Base-by-base conservation (phyloP, 176 grass and related monocot species). In the Ensete ventricosum region DNA sequence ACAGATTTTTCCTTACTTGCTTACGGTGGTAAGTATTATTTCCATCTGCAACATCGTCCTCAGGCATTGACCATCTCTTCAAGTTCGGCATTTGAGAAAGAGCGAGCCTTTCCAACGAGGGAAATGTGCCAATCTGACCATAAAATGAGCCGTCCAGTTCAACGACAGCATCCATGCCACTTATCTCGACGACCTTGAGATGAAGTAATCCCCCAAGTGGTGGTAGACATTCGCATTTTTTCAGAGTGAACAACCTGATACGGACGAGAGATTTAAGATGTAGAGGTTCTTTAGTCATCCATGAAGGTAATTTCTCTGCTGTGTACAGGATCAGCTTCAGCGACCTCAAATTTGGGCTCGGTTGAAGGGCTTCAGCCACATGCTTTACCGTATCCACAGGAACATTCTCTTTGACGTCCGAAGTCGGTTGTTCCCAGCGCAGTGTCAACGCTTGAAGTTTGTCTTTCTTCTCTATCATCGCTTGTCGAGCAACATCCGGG, bases 81-180 rank as follows among this genome's bases (percentile, higher is more conserved):
- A 92, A 73, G 22, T 86, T 79, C 2, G 77, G 80, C 70, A 92
- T 83, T 69, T 82, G 76, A 78, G 84, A 77, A 29, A 92, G 74
- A 53, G 80, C 80, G 79, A 87, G 75, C 64, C 80, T 82, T 62
- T 88, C 80, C 58, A 92, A 25, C 20, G 73, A 85, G 16, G 67
- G 89, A 63, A 85, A 71, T 60, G 64, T 20, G 19, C 24, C 72
- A 16, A 68, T 26, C 12, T 62, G 19, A 64, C 65, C 69, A 48
- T 50, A 26, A 52, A 78, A 62, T 24, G 67, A 58, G 71, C 85
- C 74, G 23, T 60, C 70, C 69, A 92, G 74, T 54, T 54, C 85
- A 20, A 3, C 53, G 25, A 92, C 69, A 67, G 67, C 53, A 0
- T 24, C 54, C 69, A 92, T 81, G 58, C 77, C 48, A 50, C 89